Evolutionary conservation across 164 flowering plant species (phyloP).

Genomic region (Aristolochia fimbriata): DNA sequence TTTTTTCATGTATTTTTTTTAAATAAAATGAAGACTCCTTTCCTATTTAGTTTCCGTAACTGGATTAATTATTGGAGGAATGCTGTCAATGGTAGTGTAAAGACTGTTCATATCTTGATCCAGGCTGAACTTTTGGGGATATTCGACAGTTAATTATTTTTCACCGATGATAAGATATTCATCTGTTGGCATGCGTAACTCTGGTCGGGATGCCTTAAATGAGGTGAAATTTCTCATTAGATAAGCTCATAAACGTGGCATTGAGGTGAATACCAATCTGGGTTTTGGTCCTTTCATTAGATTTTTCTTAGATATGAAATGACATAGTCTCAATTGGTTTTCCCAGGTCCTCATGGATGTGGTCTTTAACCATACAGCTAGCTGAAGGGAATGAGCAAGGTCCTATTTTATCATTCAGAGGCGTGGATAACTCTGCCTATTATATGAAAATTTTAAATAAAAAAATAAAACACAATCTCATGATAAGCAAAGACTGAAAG

Average conservation of each 20-base stretch:
- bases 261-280: conserved; percentile 52
- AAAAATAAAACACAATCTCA: too few species aligned
- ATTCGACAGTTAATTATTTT: conserved; percentile 81
- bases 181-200: conserved; percentile 47
- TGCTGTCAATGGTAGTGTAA: not conserved
- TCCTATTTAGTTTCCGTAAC: not conserved
- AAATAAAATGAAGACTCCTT: not conserved
- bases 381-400: conserved; percentile 96
- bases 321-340: conserved; percentile 8
- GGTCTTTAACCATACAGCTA: conserved; percentile 96
- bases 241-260: conserved; percentile 90
- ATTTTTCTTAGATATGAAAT: not conserved
- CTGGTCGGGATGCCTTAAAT: conserved; percentile 72
- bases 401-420: conserved; percentile 79
- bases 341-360: conserved; percentile 92
- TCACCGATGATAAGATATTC: conserved; percentile 95
- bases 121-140: conserved; percentile 97
- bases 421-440: conserved; percentile 76
- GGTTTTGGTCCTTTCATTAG: too few species aligned
- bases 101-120: conserved; percentile 6
- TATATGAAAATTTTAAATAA: too few species aligned
- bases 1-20: too few species aligned
- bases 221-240: conserved; percentile 75
- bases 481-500: too few species aligned
- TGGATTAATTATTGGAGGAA: not conserved